A percentile compares a stretch with the other conserved stretches of the same genome.
These are phyloP conservation scores for Thelonectria rubi DNA, from an alignment of 2,329 filamentous ascomycete genomes.

Conservation along the genomic window DNA sequence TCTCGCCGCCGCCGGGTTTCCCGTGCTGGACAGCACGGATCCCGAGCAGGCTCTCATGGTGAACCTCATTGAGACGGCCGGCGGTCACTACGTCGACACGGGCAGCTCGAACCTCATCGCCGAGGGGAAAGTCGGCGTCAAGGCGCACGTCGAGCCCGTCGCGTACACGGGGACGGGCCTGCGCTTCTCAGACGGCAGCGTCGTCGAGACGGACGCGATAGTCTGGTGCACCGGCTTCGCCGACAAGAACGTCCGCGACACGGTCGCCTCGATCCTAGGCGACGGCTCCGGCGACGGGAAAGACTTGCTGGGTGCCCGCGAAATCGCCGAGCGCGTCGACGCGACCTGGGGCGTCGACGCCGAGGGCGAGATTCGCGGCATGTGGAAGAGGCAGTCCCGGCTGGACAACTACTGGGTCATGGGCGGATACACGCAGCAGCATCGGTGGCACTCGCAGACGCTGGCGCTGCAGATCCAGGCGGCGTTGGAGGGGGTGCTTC, in stretches of 20 bases:
- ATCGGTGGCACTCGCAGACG: slow-evolving; percentile 29
- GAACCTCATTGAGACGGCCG: slow-evolving; percentile 25
- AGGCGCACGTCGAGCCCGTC: slow-evolving; percentile 13
- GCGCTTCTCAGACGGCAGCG: slow-evolving; percentile 22
- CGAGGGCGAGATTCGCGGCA: slow-evolving; percentile 31
- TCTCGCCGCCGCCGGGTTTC: slow-evolving; percentile 17
- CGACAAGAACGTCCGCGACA: slow-evolving; percentile 17
- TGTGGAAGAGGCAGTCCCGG: slow-evolving; percentile 31
- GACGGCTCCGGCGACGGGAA: neutral
- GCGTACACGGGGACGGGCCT: slow-evolving; percentile 18
- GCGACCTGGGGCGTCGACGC: slow-evolving; percentile 29
- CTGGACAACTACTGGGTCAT: slow-evolving; percentile 33
- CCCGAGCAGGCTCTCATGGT: slow-evolving; percentile 5
- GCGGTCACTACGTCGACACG: slow-evolving; percentile 27
- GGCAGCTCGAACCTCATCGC: slow-evolving; percentile 21
- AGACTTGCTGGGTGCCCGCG: neutral
- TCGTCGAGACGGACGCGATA: slow-evolving; percentile 12
- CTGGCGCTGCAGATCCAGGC: slow-evolving; percentile 34
- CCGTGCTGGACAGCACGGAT: slow-evolving; percentile 17
- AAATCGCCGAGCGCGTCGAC: slow-evolving; percentile 20
- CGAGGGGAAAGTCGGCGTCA: slow-evolving; percentile 15
- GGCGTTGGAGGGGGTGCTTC: slow-evolving; percentile 21
- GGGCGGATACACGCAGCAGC: slow-evolving; percentile 29
- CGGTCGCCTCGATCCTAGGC: slow-evolving; percentile 10
- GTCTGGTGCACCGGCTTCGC: slow-evolving; percentile 32